phyloP scores from a whole-genome alignment of 192 early-diverging fungal genomes.

The Backusella morwellensis region DNA sequence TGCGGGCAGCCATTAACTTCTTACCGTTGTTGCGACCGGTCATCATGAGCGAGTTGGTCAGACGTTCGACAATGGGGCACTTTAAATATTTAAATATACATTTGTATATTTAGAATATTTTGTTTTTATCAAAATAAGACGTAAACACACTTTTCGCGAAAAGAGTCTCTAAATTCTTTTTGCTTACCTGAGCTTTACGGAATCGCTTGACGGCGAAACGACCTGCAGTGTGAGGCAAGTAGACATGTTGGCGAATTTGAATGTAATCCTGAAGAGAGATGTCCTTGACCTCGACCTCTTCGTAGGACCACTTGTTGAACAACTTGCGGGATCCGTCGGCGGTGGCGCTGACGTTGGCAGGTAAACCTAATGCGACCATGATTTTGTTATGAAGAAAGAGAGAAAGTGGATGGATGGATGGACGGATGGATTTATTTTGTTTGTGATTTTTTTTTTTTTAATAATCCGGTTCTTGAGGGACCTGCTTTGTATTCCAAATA shows the following conservation, averaged over 20 bases:
- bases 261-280: constrained; percentile 90
- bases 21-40: constrained; percentile 99
- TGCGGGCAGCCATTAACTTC: constrained; percentile 98
- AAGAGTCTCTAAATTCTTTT: background rate
- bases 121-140: background rate
- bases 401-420: background rate
- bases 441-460: background rate
- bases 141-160: constrained; percentile 2
- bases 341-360: constrained; percentile 52
- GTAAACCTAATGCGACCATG: constrained; percentile 54
- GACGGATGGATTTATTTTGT: background rate
- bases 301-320: constrained; percentile 90
- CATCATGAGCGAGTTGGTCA: constrained; percentile 99
- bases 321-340: constrained; percentile 57
- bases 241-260: constrained; percentile 85
- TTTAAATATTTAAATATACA: constrained; percentile 6
- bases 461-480: too few relatives aligned
- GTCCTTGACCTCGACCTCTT: constrained; percentile 89
- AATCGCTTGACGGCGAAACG: constrained; percentile 97
- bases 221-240: constrained; percentile 98
- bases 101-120: background rate
- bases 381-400: background rate
- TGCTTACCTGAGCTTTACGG: constrained; percentile 87
- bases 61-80: constrained; percentile 98
- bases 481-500: too few relatives aligned